Conservation (phyloP, 2,329 filamentous ascomycete species). For the Aspergillus calidoustus region DNA sequence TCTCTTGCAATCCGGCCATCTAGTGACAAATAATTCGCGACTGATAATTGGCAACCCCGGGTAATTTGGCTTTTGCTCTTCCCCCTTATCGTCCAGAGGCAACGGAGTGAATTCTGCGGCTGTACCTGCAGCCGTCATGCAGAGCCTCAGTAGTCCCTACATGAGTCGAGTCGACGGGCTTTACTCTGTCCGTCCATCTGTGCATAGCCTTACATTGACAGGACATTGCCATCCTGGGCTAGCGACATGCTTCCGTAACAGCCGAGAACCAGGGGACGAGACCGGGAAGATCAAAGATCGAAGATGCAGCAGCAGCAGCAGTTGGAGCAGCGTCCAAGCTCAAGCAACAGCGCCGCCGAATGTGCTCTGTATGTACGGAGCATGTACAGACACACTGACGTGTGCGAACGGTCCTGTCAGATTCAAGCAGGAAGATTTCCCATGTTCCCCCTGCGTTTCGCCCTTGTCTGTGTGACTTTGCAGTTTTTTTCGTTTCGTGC, state of each 20-base stretch:
- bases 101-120: conserved; percentile 9
- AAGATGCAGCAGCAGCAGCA: neutral
- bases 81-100: neutral
- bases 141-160: conserved; percentile 18
- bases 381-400: neutral
- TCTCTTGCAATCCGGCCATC: neutral
- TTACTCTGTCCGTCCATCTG: conserved; percentile 1
- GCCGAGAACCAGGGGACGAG: neutral
- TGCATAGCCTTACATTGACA: neutral
- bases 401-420: conserved; percentile 1
- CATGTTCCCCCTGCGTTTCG: conserved; percentile 6
- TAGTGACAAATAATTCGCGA: neutral
- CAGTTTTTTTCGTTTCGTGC: neutral
- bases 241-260: neutral
- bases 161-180: neutral
- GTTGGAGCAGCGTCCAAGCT: neutral
- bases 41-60: neutral
- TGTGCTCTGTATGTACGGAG: neutral
- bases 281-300: neutral
- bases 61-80: neutral
- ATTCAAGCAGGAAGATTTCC: neutral
- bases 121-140: conserved; percentile 28
- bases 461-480: conserved; percentile 3
- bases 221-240: neutral
- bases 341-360: neutral